Conservation (phyloP, 1,284 basidiomycete species). For the Omphalotus olearius region DNA sequence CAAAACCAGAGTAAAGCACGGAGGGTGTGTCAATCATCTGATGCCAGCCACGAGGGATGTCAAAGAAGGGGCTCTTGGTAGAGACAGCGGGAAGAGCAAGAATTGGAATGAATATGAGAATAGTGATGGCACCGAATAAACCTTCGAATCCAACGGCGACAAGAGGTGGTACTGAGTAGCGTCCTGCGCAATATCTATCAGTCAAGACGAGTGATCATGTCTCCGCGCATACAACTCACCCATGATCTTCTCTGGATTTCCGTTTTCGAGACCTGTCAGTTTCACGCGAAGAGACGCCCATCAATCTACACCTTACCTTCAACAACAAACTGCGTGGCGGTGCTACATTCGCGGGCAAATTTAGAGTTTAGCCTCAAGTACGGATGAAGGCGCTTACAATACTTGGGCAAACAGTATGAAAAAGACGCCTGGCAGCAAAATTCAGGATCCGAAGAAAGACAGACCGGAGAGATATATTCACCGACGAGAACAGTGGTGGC, state of each 20-base stretch:
- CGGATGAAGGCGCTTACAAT: slow-evolving; percentile 56
- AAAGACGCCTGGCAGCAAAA: slow-evolving; percentile 60
- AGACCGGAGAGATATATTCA: slow-evolving; percentile 28
- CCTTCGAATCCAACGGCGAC: slow-evolving; percentile 95
- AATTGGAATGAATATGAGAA: slow-evolving; percentile 72
- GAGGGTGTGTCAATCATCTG: slow-evolving; percentile 82
- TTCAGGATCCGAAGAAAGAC: neutral
- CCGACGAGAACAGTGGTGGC: slow-evolving; percentile 66
- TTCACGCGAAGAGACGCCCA: neutral
- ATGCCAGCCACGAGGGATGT: slow-evolving; percentile 84
- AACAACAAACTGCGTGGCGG: slow-evolving; percentile 90
- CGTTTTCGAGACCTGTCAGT: neutral
- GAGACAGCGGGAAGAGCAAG: slow-evolving; percentile 54
- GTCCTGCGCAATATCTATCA: slow-evolving; percentile 32
- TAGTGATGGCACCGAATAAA: slow-evolving; percentile 82
- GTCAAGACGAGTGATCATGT: neutral
- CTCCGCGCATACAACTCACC: slow-evolving; percentile 23
- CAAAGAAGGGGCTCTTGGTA: slow-evolving; percentile 78
- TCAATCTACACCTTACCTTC: slow-evolving; percentile 57
- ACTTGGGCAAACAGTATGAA: slow-evolving; percentile 96
- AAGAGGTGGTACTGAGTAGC: slow-evolving; percentile 87
- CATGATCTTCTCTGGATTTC: slow-evolving; percentile 78
- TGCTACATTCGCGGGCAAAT: slow-evolving; percentile 41
- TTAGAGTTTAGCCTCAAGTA: slow-evolving; percentile 13
- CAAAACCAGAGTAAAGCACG: slow-evolving; percentile 76